Percentiles rank a stretch among this genome's conserved stretches.
phyloP scores from a whole-genome alignment of 495 filamentous ascomycete species.

The Penicillium arizonense region DNA sequence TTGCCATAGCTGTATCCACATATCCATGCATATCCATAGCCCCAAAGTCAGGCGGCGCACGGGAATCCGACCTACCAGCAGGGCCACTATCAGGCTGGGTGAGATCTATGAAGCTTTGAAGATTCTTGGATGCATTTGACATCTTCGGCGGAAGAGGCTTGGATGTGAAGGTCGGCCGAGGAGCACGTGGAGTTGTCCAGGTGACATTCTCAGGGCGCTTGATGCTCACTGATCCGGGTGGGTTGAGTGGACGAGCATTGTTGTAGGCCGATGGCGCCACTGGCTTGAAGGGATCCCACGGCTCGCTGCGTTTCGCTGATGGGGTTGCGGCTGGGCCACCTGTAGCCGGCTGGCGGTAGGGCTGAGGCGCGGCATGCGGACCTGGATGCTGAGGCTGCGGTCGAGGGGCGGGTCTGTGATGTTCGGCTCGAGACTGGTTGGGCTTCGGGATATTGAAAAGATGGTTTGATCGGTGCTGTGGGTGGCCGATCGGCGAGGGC shows the following conservation, averaged over 20 bases:
- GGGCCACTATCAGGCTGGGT: conserved; percentile 32
- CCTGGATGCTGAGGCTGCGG: conserved; percentile 17
- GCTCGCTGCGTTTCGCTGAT: conserved; percentile 24
- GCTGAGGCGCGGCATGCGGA: conserved; percentile 17
- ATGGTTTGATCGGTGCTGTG: conserved; percentile 40
- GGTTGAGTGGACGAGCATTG: conserved; percentile 29
- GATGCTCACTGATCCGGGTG: conserved; percentile 37
- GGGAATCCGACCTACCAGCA: neutral
- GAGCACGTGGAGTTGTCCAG: conserved; percentile 38
- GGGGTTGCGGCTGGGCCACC: conserved; percentile 15
- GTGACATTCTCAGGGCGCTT: conserved; percentile 42
- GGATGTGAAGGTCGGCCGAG: conserved; percentile 43
- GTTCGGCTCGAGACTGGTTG: conserved; percentile 46
- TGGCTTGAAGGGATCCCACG: conserved; percentile 45
- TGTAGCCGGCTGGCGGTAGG: conserved; percentile 20
- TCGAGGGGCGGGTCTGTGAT: conserved; percentile 37
- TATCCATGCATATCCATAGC: conserved; percentile 61
- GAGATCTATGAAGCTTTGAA: conserved; percentile 45
- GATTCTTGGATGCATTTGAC: conserved; percentile 34
- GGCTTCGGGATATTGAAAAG: conserved; percentile 54
- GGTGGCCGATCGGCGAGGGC: conserved; percentile 50
- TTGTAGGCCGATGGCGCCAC: conserved; percentile 42
- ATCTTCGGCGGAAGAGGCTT: conserved; percentile 35
- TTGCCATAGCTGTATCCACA: conserved; percentile 73
- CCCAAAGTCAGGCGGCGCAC: conserved; percentile 31